Conservation (phyloP, 1,284 basidiomycete genomes). For the Pseudozyma tsukubaensis region DNA sequence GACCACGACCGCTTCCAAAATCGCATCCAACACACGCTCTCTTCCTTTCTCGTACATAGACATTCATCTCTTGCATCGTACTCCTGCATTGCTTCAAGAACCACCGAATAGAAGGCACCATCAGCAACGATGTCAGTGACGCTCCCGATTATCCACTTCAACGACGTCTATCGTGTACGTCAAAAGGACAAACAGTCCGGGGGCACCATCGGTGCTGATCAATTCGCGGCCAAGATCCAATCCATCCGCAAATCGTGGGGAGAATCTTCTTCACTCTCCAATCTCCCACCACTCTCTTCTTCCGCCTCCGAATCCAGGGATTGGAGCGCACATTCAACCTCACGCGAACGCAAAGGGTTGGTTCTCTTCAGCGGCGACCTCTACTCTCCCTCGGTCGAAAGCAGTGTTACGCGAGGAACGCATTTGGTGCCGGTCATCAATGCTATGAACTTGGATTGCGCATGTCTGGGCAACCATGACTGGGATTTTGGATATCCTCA, state of each 20-base stretch:
- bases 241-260: constrained; percentile 53
- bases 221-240: constrained; percentile 70
- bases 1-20: no score
- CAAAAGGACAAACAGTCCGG: constrained; percentile 43
- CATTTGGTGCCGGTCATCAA: constrained; percentile 79
- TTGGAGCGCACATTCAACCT: constrained; percentile 24
- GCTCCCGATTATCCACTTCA: constrained; percentile 61
- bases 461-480: constrained; percentile 74
- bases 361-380: constrained; percentile 86
- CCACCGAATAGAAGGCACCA: neutral
- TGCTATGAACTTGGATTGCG: constrained; percentile 51
- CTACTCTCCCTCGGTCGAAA: constrained; percentile 82
- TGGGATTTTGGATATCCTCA: constrained; percentile 55
- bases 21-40: neutral
- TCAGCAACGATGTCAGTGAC: constrained; percentile 28
- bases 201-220: constrained; percentile 67
- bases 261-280: constrained; percentile 34
- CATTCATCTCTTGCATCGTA: neutral
- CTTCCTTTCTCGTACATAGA: neutral
- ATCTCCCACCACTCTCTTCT: constrained; percentile 15
- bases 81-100: no score
- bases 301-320: constrained; percentile 17
- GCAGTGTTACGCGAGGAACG: constrained; percentile 85
- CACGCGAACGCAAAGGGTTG: constrained; percentile 72
- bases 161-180: constrained; percentile 61